phyloP scores from a whole-genome alignment of 495 filamentous ascomycete species.

The Immersiella caudata region DNA sequence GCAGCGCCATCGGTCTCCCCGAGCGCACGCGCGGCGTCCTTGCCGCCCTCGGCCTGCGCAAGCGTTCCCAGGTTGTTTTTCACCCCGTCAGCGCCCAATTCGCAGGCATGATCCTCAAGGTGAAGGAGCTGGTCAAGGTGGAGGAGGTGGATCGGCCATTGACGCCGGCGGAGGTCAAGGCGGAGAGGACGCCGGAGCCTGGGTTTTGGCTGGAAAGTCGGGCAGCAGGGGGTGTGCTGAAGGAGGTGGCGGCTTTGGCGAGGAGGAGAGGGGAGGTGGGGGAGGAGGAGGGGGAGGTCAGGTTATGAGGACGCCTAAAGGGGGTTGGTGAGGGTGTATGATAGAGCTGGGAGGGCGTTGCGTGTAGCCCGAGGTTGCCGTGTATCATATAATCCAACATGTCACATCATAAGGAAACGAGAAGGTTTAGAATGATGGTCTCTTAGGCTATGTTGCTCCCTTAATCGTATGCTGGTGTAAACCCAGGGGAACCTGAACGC shows the following conservation, averaged over 20 bases:
- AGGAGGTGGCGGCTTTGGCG: not conserved
- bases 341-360: not conserved
- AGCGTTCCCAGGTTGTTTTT: slow-evolving; percentile 88
- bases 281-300: slow-evolving; percentile 32
- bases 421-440: not conserved
- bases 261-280: not conserved
- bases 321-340: not conserved
- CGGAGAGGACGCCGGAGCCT: slow-evolving; percentile 73
- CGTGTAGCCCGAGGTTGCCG: slow-evolving; percentile 24
- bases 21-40: slow-evolving; percentile 80
- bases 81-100: slow-evolving; percentile 79
- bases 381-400: not conserved
- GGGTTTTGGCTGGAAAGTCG: slow-evolving; percentile 82
- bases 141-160: slow-evolving; percentile 75
- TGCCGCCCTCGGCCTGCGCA: slow-evolving; percentile 83
- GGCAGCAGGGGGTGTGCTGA: slow-evolving; percentile 7
- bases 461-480: not conserved
- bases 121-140: slow-evolving; percentile 93
- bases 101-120: slow-evolving; percentile 95
- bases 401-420: not conserved
- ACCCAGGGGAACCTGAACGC: not conserved
- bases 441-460: not conserved
- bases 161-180: slow-evolving; percentile 72
- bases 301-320: not conserved
- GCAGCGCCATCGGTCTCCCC: slow-evolving; percentile 91